Evolutionary conservation across 345 rosid species (phyloP).

Genomic region (Firmiana major): DNA sequence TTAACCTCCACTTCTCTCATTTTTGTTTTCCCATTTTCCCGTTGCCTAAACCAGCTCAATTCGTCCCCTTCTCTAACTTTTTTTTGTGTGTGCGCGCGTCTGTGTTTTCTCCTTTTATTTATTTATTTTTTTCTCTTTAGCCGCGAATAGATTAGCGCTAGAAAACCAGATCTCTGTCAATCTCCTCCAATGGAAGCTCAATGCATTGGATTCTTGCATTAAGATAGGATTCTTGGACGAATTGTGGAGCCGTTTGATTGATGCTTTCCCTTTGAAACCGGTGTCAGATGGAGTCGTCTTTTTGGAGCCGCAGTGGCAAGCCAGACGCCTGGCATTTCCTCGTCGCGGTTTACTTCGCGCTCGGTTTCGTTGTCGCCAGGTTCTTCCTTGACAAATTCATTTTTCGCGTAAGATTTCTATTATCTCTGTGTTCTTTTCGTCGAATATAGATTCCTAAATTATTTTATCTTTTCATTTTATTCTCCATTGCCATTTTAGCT

Average conservation of each 20-base stretch:
- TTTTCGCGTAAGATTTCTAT: conserved; percentile 58
- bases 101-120: too few species aligned
- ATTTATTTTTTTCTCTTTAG: background rate
- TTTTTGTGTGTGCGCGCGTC: background rate
- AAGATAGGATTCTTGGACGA: background rate
- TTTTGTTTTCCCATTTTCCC: background rate
- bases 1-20: background rate
- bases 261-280: conserved; percentile 19
- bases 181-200: conserved; percentile 1
- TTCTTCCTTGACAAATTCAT: conserved; percentile 70
- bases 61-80: background rate
- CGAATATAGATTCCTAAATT: background rate
- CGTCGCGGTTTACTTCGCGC: conserved; percentile 58
- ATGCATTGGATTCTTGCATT: background rate
- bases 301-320: conserved; percentile 33
- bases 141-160: background rate
- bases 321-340: conserved; percentile 48
- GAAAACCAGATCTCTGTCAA: conserved; percentile 4
- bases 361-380: conserved; percentile 53
- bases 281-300: conserved; percentile 47
- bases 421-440: background rate
- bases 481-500: background rate
- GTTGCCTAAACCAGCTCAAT: background rate
- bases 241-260: conserved; percentile 14
- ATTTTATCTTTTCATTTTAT: background rate